phyloP scores from a whole-genome alignment of 495 filamentous ascomycete genomes.

The Aspergillus panamensis region DNA sequence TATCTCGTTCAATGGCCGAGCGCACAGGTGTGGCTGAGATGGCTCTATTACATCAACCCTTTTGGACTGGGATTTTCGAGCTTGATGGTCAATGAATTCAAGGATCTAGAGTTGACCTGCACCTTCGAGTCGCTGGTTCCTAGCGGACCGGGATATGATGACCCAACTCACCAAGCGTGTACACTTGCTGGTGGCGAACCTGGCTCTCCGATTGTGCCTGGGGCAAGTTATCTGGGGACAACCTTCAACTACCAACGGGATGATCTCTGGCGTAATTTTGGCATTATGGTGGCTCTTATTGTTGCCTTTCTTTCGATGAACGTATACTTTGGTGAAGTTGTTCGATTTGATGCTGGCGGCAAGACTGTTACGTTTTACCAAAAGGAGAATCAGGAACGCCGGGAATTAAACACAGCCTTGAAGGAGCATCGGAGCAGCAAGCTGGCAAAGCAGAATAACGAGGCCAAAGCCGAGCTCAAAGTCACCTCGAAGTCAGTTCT shows the following conservation, averaged over 20 bases:
- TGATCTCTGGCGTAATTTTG: constrained; percentile 73
- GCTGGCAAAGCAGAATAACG: constrained; percentile 46
- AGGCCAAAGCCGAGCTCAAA: constrained; percentile 52
- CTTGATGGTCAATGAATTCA: constrained; percentile 84
- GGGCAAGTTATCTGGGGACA: constrained; percentile 57
- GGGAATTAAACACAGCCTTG: constrained; percentile 63
- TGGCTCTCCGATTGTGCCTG: constrained; percentile 56
- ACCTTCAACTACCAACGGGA: constrained; percentile 58
- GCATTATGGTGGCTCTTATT: constrained; percentile 67
- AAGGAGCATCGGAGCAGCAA: constrained; percentile 52
- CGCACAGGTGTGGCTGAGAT: constrained; percentile 69
- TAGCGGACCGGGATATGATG: constrained; percentile 56
- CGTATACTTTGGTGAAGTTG: constrained; percentile 68
- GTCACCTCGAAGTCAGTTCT: constrained; percentile 58
- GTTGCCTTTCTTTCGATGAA: constrained; percentile 65
- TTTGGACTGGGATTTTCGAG: constrained; percentile 69
- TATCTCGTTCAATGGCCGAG: constrained; percentile 73
- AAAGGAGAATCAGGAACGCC: constrained; percentile 67
- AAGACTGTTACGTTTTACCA: constrained; percentile 71
- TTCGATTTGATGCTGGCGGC: constrained; percentile 73
- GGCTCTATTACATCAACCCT: constrained; percentile 80
- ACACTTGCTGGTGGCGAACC: constrained; percentile 65
- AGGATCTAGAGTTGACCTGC: constrained; percentile 58
- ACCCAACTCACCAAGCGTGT: constrained; percentile 70
- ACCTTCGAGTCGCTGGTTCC: constrained; percentile 62